phyloP scores from a whole-genome alignment of 2,329 filamentous ascomycete genomes.

The Cytospora chrysosperma region DNA sequence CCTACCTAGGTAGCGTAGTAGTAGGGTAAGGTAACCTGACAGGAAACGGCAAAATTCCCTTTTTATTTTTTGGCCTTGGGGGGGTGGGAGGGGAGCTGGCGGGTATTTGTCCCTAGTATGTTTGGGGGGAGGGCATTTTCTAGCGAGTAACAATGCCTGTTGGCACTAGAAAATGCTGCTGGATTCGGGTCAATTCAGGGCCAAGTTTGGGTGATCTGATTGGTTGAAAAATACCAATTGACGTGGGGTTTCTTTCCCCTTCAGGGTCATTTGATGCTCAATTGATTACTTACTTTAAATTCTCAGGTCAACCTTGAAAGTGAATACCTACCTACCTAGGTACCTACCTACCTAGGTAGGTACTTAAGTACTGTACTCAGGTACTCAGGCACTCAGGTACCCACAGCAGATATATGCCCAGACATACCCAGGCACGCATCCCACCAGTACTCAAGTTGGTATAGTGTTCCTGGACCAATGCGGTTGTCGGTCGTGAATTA shows the following conservation, averaged over 20 bases:
- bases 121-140: conserved; percentile 13
- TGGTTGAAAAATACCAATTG: conserved; percentile 35
- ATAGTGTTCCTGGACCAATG: not conserved
- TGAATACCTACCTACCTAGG: not conserved
- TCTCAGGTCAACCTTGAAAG: not conserved
- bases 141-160: conserved; percentile 24
- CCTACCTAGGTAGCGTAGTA: not conserved
- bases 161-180: conserved; percentile 19
- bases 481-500: not conserved
- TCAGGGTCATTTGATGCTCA: not conserved
- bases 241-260: conserved; percentile 20
- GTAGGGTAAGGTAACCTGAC: not conserved
- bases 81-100: too few relatives aligned
- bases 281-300: not conserved
- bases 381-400: too few relatives aligned
- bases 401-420: too few relatives aligned
- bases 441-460: too few relatives aligned
- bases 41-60: conserved; percentile 11
- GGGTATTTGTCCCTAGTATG: too few relatives aligned
- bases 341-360: not conserved
- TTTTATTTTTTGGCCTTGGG: not conserved
- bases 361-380: not conserved
- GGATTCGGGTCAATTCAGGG: conserved; percentile 24
- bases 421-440: too few relatives aligned
- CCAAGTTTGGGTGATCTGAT: conserved; percentile 33